These are phyloP conservation scores for Nepenthes mirabilis DNA, from an alignment of 148 eudicot species.

Conservation along the genomic window DNA sequence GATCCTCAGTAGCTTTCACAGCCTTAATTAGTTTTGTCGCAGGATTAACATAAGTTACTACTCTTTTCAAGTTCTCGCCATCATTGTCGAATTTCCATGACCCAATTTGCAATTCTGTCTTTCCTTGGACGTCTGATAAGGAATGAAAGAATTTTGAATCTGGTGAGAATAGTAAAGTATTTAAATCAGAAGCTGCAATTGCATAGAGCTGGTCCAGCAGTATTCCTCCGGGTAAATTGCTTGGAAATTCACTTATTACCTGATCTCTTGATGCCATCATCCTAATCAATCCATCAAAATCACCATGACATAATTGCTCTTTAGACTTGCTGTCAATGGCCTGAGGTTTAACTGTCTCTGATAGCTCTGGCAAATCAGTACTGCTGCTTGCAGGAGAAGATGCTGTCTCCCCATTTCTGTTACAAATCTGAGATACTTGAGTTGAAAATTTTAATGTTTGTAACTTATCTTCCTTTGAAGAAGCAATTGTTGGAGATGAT, in stretches of 20 bases:
- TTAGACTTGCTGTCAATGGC: slow-evolving; percentile 21
- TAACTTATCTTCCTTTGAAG: slow-evolving; percentile 39
- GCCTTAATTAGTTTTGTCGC: slow-evolving; percentile 64
- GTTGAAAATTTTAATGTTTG: slow-evolving; percentile 22
- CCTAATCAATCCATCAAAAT: background rate
- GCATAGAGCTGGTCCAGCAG: slow-evolving; percentile 55
- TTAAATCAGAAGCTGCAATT: slow-evolving; percentile 48
- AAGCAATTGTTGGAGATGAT: slow-evolving; percentile 30
- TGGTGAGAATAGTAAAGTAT: slow-evolving; percentile 61
- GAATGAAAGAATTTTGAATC: slow-evolving; percentile 42
- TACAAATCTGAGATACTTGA: slow-evolving; percentile 34
- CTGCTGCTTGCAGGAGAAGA: slow-evolving; percentile 13
- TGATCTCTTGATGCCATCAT: background rate
- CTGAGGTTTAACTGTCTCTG: slow-evolving; percentile 28
- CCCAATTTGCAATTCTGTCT: slow-evolving; percentile 42
- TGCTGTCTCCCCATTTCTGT: slow-evolving; percentile 22
- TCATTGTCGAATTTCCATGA: slow-evolving; percentile 63
- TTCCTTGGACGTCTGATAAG: slow-evolving; percentile 44
- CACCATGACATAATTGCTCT: slow-evolving; percentile 28
- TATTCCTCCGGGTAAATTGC: slow-evolving; percentile 35
- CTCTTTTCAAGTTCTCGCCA: slow-evolving; percentile 38
- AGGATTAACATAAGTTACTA: slow-evolving; percentile 44
- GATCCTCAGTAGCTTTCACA: slow-evolving; percentile 75
- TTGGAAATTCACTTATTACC: background rate
- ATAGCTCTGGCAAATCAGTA: slow-evolving; percentile 16